Evolutionary conservation across 2,329 filamentous ascomycete species (phyloP).

Genomic region (Cercospora canescens): DNA sequence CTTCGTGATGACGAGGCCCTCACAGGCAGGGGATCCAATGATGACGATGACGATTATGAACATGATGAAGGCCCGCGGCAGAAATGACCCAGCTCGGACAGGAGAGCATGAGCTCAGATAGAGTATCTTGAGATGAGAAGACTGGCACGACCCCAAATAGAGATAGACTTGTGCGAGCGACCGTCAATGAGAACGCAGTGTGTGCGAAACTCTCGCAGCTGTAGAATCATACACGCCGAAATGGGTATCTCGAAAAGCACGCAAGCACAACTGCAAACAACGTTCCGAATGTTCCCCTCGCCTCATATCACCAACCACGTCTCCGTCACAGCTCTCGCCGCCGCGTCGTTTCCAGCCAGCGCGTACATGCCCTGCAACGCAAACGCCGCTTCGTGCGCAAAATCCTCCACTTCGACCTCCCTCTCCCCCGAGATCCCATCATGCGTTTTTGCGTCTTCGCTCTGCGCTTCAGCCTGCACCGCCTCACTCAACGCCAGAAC

Average conservation of each 20-base stretch:
- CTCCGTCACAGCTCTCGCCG: constrained; percentile 62
- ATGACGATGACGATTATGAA: constrained; percentile 4
- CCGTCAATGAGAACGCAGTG: background rate
- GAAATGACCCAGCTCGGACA: background rate
- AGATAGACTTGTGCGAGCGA: background rate
- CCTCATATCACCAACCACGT: constrained; percentile 51
- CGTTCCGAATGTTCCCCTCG: background rate
- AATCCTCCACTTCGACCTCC: constrained; percentile 51
- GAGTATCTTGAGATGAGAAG: background rate
- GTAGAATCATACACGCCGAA: background rate
- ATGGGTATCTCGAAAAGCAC: constrained; percentile 5
- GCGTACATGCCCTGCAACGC: constrained; percentile 69
- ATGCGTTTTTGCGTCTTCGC: constrained; percentile 34
- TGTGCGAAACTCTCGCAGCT: background rate
- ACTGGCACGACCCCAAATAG: background rate
- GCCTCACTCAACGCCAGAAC: constrained; percentile 53
- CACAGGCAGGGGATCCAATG: background rate
- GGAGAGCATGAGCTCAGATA: background rate
- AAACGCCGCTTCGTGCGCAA: constrained; percentile 71
- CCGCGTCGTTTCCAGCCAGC: constrained; percentile 61
- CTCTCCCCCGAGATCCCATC: constrained; percentile 34
- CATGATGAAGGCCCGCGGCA: background rate
- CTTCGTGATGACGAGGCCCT: constrained; percentile 7
- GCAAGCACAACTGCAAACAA: background rate
- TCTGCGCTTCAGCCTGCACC: constrained; percentile 40